Evolutionary conservation across 1,284 basidiomycete genomes (phyloP).

Genomic region (Austroboletus niveus): DNA sequence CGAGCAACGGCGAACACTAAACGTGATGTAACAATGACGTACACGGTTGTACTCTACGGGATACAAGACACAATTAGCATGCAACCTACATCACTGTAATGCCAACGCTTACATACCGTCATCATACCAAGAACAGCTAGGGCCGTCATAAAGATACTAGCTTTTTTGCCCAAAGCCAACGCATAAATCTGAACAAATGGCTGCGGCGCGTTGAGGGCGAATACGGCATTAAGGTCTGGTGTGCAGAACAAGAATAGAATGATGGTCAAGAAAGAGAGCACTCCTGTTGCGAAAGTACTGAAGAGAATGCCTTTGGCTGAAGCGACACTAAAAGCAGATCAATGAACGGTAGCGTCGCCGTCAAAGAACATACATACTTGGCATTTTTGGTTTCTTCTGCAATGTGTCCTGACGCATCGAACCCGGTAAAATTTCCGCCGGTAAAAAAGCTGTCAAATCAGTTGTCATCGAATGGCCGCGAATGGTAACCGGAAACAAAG

Average conservation of each 20-base stretch:
- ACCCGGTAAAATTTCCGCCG: slow-evolving; percentile 80
- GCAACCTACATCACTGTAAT: not conserved
- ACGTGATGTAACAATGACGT: slow-evolving; percentile 45
- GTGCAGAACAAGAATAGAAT: slow-evolving; percentile 87
- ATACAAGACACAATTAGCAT: not conserved
- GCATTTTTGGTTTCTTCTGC: slow-evolving; percentile 90
- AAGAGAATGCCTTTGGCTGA: slow-evolving; percentile 78
- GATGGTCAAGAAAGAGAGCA: slow-evolving; percentile 69
- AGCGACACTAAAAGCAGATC: slow-evolving; percentile 48
- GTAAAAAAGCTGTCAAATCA: slow-evolving; percentile 65
- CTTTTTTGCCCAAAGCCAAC: slow-evolving; percentile 72
- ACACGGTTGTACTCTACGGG: not conserved
- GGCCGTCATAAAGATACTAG: slow-evolving; percentile 79
- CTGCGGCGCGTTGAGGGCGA: slow-evolving; percentile 75
- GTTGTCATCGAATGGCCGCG: too few relatives aligned
- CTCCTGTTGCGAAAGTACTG: slow-evolving; percentile 71
- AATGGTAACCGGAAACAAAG: too few relatives aligned
- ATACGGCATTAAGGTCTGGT: slow-evolving; percentile 71
- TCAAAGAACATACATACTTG: slow-evolving; percentile 40
- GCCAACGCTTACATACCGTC: slow-evolving; percentile 46
- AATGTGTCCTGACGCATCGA: slow-evolving; percentile 86
- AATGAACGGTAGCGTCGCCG: not conserved
- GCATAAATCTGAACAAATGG: slow-evolving; percentile 86
- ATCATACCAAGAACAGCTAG: slow-evolving; percentile 78
- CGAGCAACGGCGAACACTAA: slow-evolving; percentile 85